A percentile compares a stretch with the other conserved stretches of the same genome.
Evolutionary conservation across 2,329 filamentous ascomycete genomes (phyloP).

Genomic region (Dothistroma septosporum): DNA sequence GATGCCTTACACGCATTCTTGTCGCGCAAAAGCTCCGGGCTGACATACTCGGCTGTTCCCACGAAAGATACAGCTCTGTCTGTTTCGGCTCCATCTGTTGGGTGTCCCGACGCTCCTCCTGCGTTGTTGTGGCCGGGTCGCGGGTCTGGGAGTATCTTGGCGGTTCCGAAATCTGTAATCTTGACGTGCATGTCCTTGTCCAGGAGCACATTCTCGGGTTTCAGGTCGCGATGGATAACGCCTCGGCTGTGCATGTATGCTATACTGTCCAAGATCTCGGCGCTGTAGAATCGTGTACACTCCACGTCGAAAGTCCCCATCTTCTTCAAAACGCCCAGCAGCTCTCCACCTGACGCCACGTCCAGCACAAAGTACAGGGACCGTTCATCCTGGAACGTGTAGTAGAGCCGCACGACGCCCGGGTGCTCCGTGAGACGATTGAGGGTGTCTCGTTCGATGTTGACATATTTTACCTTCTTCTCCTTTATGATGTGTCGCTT

Average conservation of each 20-base stretch:
- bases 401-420: conserved; percentile 92
- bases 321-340: conserved; percentile 88
- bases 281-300: conserved; percentile 88
- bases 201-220: conserved; percentile 92
- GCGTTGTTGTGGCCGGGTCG: conserved; percentile 37
- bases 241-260: conserved; percentile 97
- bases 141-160: conserved; percentile 71
- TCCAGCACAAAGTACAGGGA: conserved; percentile 97
- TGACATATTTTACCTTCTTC: conserved; percentile 99
- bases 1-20: conserved; percentile 98
- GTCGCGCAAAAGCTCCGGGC: conserved; percentile 90
- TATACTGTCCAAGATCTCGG: conserved; percentile 92
- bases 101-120: conserved; percentile 42
- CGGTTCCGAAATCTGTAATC: conserved; percentile 97
- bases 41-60: conserved; percentile 96
- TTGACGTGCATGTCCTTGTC: conserved; percentile 97
- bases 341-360: conserved; percentile 83
- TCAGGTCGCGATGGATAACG: conserved; percentile 93
- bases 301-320: conserved; percentile 93
- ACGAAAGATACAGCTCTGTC: conserved; percentile 89
- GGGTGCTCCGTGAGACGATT: conserved; percentile 95
- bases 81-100: conserved; percentile 57
- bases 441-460: conserved; percentile 97
- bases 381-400: conserved; percentile 95
- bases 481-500: conserved; percentile 99